Conservation (phyloP, 169 alveolate species). For the Plasmodium inui region DNA sequence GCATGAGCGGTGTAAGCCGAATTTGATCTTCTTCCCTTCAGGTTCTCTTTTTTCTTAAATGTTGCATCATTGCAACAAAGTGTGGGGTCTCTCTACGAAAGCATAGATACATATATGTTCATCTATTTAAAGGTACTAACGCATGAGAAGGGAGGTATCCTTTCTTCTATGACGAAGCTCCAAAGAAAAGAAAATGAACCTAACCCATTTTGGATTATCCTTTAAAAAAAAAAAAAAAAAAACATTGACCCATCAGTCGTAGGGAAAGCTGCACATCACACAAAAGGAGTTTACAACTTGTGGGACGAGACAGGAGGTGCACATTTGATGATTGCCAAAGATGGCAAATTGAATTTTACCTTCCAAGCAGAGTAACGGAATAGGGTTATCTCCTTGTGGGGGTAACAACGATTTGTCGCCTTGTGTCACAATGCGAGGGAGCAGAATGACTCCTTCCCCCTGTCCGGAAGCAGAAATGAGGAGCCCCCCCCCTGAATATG, state of each 20-base stretch:
- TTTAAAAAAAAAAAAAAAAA: no score
- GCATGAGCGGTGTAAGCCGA: neutral
- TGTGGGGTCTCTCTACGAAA: neutral
- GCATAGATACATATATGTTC: neutral
- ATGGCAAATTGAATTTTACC: neutral
- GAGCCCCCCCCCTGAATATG: neutral
- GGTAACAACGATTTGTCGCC: neutral
- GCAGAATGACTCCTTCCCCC: neutral
- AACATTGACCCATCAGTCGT: neutral
- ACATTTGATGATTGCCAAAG: neutral
- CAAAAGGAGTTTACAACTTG: neutral
- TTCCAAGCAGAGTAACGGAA: neutral
- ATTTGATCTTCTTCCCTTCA: neutral
- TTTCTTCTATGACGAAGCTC: neutral
- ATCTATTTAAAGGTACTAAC: neutral
- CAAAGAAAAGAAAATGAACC: neutral
- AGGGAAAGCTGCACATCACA: neutral
- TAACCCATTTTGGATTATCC: neutral
- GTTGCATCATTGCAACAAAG: neutral
- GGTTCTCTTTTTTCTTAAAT: neutral
- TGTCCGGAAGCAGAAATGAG: neutral
- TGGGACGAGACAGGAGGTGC: neutral
- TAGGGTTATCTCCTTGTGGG: neutral
- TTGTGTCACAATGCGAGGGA: neutral
- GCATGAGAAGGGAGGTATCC: neutral